Conservation (phyloP, 169 alveolate genomes). For the Plasmodium fragile region DNA sequence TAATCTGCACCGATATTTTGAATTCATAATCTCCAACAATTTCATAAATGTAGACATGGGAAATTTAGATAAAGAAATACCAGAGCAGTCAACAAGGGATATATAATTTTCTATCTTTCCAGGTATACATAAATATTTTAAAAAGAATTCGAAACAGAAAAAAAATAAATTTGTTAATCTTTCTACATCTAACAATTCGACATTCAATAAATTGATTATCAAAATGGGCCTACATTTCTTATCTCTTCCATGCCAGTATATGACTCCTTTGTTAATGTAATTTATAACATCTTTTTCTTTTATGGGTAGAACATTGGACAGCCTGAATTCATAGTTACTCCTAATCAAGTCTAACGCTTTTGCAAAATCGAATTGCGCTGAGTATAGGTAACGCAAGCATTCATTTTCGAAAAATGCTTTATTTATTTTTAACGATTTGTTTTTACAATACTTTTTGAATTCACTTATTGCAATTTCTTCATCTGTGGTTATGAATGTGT, state of each 20-base stretch:
- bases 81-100: constrained; percentile 79
- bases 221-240: constrained; percentile 79
- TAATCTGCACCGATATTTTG: constrained; percentile 81
- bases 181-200: constrained; percentile 42
- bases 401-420: constrained; percentile 76
- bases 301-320: constrained; percentile 78
- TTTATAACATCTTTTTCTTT: constrained; percentile 73
- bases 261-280: constrained; percentile 76
- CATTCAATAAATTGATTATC: constrained; percentile 76
- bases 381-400: constrained; percentile 77
- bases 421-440: constrained; percentile 64
- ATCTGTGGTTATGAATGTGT: constrained; percentile 75
- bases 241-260: constrained; percentile 85
- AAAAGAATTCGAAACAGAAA: constrained; percentile 76
- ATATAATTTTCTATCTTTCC: constrained; percentile 80
- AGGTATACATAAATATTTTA: constrained; percentile 80
- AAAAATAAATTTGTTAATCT: constrained; percentile 58
- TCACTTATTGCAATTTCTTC: constrained; percentile 78
- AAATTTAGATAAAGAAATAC: constrained; percentile 76
- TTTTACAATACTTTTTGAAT: constrained; percentile 73
- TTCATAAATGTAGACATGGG: constrained; percentile 78
- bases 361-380: constrained; percentile 80
- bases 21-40: constrained; percentile 77
- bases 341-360: constrained; percentile 66
- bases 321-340: constrained; percentile 78